phyloP scores from a whole-genome alignment of 2,329 filamentous ascomycete species.

The Myotisia sp. region DNA sequence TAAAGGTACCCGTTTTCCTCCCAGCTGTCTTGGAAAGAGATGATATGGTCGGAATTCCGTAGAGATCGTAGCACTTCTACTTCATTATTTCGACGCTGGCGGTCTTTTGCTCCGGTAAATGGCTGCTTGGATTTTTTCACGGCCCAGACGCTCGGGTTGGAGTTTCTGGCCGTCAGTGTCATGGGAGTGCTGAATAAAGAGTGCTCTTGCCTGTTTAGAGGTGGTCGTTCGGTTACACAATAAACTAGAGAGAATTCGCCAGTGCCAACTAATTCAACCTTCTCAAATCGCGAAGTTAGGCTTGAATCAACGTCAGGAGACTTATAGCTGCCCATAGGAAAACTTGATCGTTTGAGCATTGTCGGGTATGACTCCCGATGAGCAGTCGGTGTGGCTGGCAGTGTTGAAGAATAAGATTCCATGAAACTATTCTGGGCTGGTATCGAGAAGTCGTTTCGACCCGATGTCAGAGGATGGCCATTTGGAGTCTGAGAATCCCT shows the following conservation, averaged over 20 bases:
- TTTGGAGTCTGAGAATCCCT: constrained; percentile 63
- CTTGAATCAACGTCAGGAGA: constrained; percentile 61
- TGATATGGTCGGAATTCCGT: constrained; percentile 65
- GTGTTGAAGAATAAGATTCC: constrained; percentile 32
- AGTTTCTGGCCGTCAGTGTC: constrained; percentile 27
- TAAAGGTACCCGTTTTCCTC: constrained; percentile 74
- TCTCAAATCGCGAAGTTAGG: constrained; percentile 61
- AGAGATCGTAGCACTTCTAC: constrained; percentile 66
- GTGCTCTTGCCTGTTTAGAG: constrained; percentile 6
- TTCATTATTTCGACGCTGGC: constrained; percentile 71
- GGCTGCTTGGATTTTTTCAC: constrained; percentile 86
- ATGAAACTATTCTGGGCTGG: constrained; percentile 43
- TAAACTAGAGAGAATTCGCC: constrained; percentile 94
- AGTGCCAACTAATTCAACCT: constrained; percentile 64
- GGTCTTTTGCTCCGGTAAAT: constrained; percentile 63
- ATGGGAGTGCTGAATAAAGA: constrained; percentile 31
- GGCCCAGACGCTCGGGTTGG: constrained; percentile 53
- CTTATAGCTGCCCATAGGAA: constrained; percentile 57
- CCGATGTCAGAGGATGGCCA: constrained; percentile 58
- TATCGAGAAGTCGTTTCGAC: constrained; percentile 71
- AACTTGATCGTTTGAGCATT: constrained; percentile 47
- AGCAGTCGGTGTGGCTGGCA: constrained; percentile 72
- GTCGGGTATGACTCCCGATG: constrained; percentile 44
- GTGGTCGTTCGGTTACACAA: constrained; percentile 12
- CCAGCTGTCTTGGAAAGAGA: constrained; percentile 77